Percentiles rank a stretch among this genome's conserved stretches.
These are phyloP conservation scores for Stemphylium lycopersici DNA, from an alignment of 2,329 filamentous ascomycete species.

Conservation along the genomic window DNA sequence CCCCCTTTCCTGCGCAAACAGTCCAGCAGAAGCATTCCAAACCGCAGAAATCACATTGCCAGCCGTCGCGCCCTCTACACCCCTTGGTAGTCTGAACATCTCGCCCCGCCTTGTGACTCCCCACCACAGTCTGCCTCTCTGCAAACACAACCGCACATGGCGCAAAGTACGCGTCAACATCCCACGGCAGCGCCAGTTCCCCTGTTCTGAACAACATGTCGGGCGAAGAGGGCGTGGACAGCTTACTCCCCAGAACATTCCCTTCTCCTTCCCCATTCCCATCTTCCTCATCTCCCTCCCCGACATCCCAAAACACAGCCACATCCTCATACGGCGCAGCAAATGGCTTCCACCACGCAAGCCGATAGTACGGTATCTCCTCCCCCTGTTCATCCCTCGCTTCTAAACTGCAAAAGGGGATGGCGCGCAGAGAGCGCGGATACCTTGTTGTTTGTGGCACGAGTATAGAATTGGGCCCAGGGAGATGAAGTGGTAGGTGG, in stretches of 20 bases:
- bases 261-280: not conserved
- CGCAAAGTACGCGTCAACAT: conserved; percentile 3
- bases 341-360: too few species aligned
- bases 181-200: not conserved
- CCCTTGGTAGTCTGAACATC: not conserved
- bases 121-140: not conserved
- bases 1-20: conserved; percentile 24
- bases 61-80: conserved; percentile 13
- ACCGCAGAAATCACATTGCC: conserved; percentile 28
- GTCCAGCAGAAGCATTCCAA: conserved; percentile 25
- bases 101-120: too few species aligned
- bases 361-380: too few species aligned
- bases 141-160: not conserved
- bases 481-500: too few species aligned
- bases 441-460: too few species aligned
- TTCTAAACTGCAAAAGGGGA: too few species aligned
- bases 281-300: not conserved
- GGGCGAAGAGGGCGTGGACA: too few species aligned
- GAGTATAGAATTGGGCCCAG: too few species aligned
- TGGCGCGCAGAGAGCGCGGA: too few species aligned
- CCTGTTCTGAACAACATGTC: too few species aligned
- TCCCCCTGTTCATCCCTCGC: too few species aligned
- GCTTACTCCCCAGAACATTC: not conserved
- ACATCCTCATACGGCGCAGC: too few species aligned
- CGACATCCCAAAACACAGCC: not conserved